Evolutionary conservation across 1,284 basidiomycete genomes (phyloP).

Genomic region (Porodaedalea pini): DNA sequence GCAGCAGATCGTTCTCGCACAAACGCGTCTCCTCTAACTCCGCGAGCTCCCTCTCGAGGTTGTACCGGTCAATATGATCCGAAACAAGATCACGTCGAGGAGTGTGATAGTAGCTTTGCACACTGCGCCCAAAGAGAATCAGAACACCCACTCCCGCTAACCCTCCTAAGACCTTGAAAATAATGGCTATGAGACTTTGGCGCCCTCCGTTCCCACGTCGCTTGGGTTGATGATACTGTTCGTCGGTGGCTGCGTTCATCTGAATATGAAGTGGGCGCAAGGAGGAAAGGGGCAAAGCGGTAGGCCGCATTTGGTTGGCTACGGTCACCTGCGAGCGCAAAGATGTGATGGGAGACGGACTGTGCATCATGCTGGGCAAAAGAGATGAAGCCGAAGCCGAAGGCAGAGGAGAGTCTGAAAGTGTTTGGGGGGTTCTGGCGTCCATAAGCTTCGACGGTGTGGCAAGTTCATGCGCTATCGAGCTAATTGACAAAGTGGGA

Average conservation of each 20-base stretch:
- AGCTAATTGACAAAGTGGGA: too few relatives aligned
- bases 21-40: conserved; percentile 32
- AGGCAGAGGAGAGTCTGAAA: too few relatives aligned
- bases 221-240: not conserved
- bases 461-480: too few relatives aligned
- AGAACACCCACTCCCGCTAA: conserved; percentile 35
- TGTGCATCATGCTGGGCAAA: too few relatives aligned
- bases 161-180: conserved; percentile 47
- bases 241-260: not conserved
- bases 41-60: conserved; percentile 50
- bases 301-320: not conserved
- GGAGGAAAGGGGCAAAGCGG: not conserved
- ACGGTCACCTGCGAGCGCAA: not conserved
- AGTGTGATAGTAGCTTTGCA: conserved; percentile 41
- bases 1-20: not conserved
- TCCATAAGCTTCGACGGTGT: too few relatives aligned
- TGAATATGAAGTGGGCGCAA: not conserved
- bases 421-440: too few relatives aligned
- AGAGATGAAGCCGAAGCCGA: too few relatives aligned
- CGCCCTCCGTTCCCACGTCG: not conserved
- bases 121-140: conserved; percentile 38
- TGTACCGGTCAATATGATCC: conserved; percentile 40
- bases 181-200: conserved; percentile 35
- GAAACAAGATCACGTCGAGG: conserved; percentile 45
- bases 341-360: not conserved